Base-by-base conservation (phyloP, 2,329 filamentous ascomycete genomes). In the Pseudocercospora pini-densiflorae region DNA sequence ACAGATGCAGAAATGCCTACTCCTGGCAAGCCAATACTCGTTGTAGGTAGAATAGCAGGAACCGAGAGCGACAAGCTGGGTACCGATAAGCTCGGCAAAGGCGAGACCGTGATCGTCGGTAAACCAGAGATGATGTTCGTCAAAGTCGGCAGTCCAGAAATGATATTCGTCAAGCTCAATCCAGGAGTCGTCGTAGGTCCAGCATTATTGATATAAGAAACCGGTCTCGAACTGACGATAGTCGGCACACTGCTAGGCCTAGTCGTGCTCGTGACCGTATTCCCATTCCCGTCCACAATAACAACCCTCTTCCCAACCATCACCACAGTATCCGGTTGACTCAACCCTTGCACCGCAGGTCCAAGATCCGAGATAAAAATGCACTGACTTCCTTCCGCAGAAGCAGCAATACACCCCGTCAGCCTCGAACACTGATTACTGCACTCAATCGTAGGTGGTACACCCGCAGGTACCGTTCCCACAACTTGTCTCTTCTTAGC, bases 361-460 rank as follows among this genome's bases (percentile, higher is more conserved):
- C 71, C 72, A 0, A 70, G 67, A 29, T 53, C 58, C 36, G 61
- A 59, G 36, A 70, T 65, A 61, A 69, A 72, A 6, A 66, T 68
- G 43, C 72, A 74, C 3, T 61, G 40, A 24, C 43, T 59, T 3
- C 66, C 55, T 1, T 62, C 24, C 43, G 67, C 63, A 2, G 66
- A 72, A 19, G 68, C 67, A 8, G 63, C 73, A 24, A 69, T 62
- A 27, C 71, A 75, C 0, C 58, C 64, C 9, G 62, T 23, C 2
- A 68, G 54, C 2, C 45, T 60, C 2, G 71, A 71, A 59, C 71
- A 74, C 6, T 54, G 59, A 36, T 67, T 69, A 60, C 71, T 71
- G 67, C 73, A 75, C 2, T 33, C 24, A 8, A 71, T 59, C 24
- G 66, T 62, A 3, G 59, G 45, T 2, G 63, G 63, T 4, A 66